Evolutionary conservation across 768 basidiomycete species (phyloP).

Genomic region (Mycena indigotica): DNA sequence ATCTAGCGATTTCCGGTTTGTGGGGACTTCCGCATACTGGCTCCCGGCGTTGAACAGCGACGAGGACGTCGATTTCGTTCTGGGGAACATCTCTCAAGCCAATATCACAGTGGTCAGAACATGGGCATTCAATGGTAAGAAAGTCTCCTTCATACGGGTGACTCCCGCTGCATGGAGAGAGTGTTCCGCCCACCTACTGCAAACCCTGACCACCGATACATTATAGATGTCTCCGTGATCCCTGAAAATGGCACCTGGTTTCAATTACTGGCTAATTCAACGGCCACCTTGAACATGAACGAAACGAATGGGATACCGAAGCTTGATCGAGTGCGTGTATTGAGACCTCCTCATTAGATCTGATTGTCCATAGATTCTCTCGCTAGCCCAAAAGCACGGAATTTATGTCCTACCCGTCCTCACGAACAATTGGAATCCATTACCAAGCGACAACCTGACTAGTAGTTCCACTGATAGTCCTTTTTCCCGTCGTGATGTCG

Average conservation of each 20-base stretch:
- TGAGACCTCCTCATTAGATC: slow-evolving; percentile 38
- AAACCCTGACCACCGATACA: not conserved
- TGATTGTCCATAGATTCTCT: slow-evolving; percentile 6
- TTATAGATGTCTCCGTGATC: slow-evolving; percentile 17
- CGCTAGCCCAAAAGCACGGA: slow-evolving; percentile 50
- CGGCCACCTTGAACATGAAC: slow-evolving; percentile 50
- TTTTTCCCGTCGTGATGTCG: slow-evolving; percentile 33
- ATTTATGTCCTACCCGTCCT: slow-evolving; percentile 57
- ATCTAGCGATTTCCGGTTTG: slow-evolving; percentile 43
- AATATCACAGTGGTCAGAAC: slow-evolving; percentile 63
- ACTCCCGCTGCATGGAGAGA: too few species aligned
- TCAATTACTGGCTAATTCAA: slow-evolving; percentile 57
- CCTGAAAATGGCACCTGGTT: slow-evolving; percentile 60
- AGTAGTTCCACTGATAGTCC: slow-evolving; percentile 19
- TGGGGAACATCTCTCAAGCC: slow-evolving; percentile 57
- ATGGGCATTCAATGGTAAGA: slow-evolving; percentile 72
- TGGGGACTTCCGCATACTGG: slow-evolving; percentile 73
- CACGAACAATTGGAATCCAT: slow-evolving; percentile 65
- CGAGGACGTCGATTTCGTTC: slow-evolving; percentile 57
- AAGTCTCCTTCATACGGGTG: slow-evolving; percentile 1
- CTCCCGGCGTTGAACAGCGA: slow-evolving; percentile 53
- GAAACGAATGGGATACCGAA: slow-evolving; percentile 66
- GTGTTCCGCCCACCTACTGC: not conserved
- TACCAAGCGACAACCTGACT: slow-evolving; percentile 31
- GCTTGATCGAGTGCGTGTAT: slow-evolving; percentile 58